A percentile compares a stretch with the other conserved stretches of the same genome.
These are phyloP conservation scores for Solanum aculeatissimum DNA, from an alignment of 305 asterid genomes.

Conservation along the genomic window DNA sequence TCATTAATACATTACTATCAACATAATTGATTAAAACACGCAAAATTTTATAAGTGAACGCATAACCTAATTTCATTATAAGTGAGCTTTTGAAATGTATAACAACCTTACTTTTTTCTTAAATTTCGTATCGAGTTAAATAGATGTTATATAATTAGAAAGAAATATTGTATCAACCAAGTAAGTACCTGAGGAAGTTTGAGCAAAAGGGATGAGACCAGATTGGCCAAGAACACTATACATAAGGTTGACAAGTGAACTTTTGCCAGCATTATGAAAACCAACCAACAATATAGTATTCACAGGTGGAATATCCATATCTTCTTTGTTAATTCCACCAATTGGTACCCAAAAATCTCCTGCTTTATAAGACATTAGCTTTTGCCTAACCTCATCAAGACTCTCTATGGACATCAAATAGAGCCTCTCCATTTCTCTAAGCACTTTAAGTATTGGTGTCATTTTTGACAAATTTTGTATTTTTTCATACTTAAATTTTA, in stretches of 20 bases:
- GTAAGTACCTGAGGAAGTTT: conserved; percentile 14
- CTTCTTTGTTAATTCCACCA: conserved; percentile 12
- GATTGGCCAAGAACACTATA: conserved; percentile 18
- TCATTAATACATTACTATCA: too few relatives aligned
- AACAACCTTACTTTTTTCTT: too few relatives aligned
- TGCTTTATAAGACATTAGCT: conserved; percentile 5
- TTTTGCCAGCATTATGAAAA: conserved; percentile 19
- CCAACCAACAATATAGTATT: conserved; percentile 17
- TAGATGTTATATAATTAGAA: too few relatives aligned
- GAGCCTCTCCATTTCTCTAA: conserved; percentile 20
- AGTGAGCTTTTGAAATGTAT: too few relatives aligned
- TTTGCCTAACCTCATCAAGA: conserved; percentile 11
- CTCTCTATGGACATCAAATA: conserved; percentile 6
- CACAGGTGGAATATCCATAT: conserved; percentile 14
- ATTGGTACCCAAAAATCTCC: conserved; percentile 16
- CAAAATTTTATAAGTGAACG: too few relatives aligned
- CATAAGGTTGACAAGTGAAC: conserved; percentile 23
- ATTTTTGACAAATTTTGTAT: conserved; percentile 2
- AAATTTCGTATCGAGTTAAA: too few relatives aligned
- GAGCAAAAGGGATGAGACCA: conserved; percentile 18
- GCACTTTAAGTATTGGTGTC: conserved; percentile 4
- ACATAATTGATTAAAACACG: too few relatives aligned
- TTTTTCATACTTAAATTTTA: conserved; percentile 1
- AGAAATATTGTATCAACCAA: background rate
- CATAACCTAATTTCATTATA: too few relatives aligned